phyloP scores from a whole-genome alignment of 1,139 yeast genomes.

The Debaryomyces fabryi region DNA sequence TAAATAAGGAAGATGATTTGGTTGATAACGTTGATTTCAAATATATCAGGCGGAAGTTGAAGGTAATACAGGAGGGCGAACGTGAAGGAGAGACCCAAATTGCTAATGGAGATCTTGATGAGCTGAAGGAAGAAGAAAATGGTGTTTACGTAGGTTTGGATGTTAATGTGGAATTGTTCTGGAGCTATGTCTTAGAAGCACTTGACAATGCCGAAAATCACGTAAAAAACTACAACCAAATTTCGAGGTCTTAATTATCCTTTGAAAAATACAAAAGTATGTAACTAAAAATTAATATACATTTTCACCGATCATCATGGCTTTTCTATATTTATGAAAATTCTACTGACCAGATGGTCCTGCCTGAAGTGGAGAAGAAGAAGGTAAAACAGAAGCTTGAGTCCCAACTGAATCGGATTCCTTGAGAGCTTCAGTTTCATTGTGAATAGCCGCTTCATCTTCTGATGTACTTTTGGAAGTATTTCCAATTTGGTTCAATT shows the following conservation, averaged over 20 bases:
- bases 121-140: slow-evolving; percentile 25
- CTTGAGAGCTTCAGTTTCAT: too few relatives aligned
- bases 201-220: slow-evolving; percentile 30
- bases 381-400: neutral
- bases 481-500: slow-evolving; percentile 7
- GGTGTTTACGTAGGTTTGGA: slow-evolving; percentile 51
- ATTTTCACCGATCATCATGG: neutral
- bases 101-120: slow-evolving; percentile 28
- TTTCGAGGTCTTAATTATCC: neutral
- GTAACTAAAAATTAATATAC: neutral
- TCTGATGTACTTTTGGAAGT: neutral
- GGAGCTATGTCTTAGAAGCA: slow-evolving; percentile 51
- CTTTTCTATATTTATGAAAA: neutral
- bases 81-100: slow-evolving; percentile 40
- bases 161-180: slow-evolving; percentile 51
- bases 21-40: slow-evolving; percentile 35
- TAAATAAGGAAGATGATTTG: slow-evolving; percentile 30
- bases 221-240: neutral
- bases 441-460: too few relatives aligned
- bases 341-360: neutral
- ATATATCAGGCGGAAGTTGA: slow-evolving; percentile 29
- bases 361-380: neutral
- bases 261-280: neutral
- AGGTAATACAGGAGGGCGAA: slow-evolving; percentile 32
- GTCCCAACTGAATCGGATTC: neutral